These are phyloP conservation scores for Boletus reticuloceps DNA, from an alignment of 768 basidiomycete genomes.

Conservation along the genomic window DNA sequence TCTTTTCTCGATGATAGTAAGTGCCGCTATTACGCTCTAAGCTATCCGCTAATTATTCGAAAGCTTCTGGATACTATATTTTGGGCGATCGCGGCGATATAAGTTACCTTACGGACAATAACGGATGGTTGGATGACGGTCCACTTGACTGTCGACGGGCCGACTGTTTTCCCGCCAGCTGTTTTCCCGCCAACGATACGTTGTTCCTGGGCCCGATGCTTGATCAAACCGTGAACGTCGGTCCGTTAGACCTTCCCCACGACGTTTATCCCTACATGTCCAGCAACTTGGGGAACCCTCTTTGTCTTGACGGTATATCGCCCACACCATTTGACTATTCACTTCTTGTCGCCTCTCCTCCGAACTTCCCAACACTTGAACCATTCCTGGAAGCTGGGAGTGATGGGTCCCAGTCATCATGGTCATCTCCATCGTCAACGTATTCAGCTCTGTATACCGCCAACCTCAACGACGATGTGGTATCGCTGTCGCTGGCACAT, in stretches of 20 bases:
- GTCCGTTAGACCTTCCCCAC: background rate
- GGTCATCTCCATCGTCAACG: slow-evolving; percentile 25
- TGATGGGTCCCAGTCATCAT: slow-evolving; percentile 16
- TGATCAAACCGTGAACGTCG: slow-evolving; percentile 1
- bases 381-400: slow-evolving; percentile 16
- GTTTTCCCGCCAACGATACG: background rate
- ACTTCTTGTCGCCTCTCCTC: slow-evolving; percentile 5
- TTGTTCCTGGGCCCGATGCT: background rate
- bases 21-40: slow-evolving; percentile 1
- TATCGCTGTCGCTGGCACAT: slow-evolving; percentile 4
- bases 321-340: slow-evolving; percentile 5
- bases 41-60: background rate
- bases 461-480: slow-evolving; percentile 6
- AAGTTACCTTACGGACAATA: background rate
- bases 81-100: background rate
- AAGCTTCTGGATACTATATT: slow-evolving; percentile 11
- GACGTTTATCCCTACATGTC: slow-evolving; percentile 3
- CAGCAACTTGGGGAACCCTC: background rate
- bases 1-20: slow-evolving; percentile 11
- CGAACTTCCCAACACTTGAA: slow-evolving; percentile 7
- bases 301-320: slow-evolving; percentile 5
- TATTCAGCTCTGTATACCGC: slow-evolving; percentile 16
- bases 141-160: slow-evolving; percentile 4
- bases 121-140: slow-evolving; percentile 3
- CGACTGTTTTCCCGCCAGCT: slow-evolving; percentile 1